phyloP scores from a whole-genome alignment of 331 rosid species.

The Malus hybrid region DNA sequence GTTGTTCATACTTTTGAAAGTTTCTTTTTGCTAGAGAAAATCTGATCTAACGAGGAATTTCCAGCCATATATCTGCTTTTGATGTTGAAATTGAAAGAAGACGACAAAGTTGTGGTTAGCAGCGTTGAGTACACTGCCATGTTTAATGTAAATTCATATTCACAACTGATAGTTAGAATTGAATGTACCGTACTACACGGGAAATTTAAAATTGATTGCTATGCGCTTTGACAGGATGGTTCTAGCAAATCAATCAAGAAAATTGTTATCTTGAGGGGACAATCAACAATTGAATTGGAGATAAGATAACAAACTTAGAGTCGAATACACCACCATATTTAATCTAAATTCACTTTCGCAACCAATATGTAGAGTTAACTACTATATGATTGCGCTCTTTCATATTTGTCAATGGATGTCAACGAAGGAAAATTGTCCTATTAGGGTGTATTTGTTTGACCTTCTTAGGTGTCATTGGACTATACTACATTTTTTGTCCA shows the following conservation, averaged over 20 bases:
- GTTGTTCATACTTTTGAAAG: not conserved
- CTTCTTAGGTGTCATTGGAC: too few species aligned
- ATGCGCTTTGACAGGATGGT: not conserved
- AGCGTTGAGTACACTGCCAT: too few species aligned
- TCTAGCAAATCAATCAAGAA: not conserved
- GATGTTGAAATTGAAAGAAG: not conserved
- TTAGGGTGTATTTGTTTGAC: too few species aligned
- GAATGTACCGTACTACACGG: not conserved
- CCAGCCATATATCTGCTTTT: not conserved
- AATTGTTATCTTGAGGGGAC: not conserved
- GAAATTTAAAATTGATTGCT: too few species aligned
- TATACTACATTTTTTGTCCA: too few species aligned
- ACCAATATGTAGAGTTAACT: not conserved
- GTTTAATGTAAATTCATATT: too few species aligned
- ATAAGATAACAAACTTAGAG: too few species aligned
- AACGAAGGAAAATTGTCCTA: not conserved
- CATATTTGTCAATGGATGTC: too few species aligned
- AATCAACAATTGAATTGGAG: not conserved
- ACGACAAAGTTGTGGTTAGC: not conserved
- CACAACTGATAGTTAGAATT: too few species aligned
- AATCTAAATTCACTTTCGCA: not conserved
- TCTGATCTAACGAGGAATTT: not conserved
- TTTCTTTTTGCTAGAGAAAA: not conserved
- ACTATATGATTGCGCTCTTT: too few species aligned
- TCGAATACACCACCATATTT: too few species aligned